Percentiles rank a stretch among this genome's conserved stretches.
These are phyloP conservation scores for Rhizopus arrhizus DNA, from an alignment of 371 early-diverging fungal genomes.

Conservation along the genomic window DNA sequence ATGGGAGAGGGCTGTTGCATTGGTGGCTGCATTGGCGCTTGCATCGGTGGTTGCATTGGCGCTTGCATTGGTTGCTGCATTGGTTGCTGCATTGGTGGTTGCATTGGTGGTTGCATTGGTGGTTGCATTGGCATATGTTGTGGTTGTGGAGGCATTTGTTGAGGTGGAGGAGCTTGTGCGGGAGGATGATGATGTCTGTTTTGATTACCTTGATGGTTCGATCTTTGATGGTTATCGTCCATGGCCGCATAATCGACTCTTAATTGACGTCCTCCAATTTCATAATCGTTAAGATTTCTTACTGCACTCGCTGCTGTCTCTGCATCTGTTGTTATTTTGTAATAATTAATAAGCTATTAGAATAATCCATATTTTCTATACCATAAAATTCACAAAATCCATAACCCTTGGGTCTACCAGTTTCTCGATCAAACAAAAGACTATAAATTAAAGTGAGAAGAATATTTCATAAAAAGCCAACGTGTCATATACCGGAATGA, in stretches of 20 bases:
- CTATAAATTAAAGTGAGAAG: conserved; percentile 33
- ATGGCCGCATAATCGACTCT: conserved; percentile 86
- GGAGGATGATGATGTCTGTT: conserved; percentile 25
- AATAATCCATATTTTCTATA: conserved; percentile 20
- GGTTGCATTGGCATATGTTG: conserved; percentile 8
- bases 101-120: conserved; percentile 14
- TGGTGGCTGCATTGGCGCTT: conserved; percentile 20
- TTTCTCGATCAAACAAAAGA: conserved; percentile 83
- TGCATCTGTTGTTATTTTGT: conserved; percentile 52
- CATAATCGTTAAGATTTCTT: conserved; percentile 80
- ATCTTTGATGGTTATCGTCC: conserved; percentile 40
- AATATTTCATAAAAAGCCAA: background rate
- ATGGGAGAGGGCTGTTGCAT: conserved; percentile 28
- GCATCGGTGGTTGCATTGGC: conserved; percentile 19
- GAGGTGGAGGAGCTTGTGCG: conserved; percentile 23
- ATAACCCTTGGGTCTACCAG: conserved; percentile 89
- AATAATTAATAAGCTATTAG: background rate
- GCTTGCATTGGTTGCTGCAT: conserved; percentile 3
- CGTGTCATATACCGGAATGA: conserved; percentile 59
- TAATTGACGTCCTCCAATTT: conserved; percentile 78
- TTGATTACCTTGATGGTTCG: conserved; percentile 23
- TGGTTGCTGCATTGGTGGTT: conserved; percentile 19
- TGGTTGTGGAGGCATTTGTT: conserved; percentile 11
- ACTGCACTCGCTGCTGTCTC: conserved; percentile 84
- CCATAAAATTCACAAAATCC: conserved; percentile 88